Evolutionary conservation across 441 rosid species (phyloP).

Genomic region (Aleurites moluccanus): DNA sequence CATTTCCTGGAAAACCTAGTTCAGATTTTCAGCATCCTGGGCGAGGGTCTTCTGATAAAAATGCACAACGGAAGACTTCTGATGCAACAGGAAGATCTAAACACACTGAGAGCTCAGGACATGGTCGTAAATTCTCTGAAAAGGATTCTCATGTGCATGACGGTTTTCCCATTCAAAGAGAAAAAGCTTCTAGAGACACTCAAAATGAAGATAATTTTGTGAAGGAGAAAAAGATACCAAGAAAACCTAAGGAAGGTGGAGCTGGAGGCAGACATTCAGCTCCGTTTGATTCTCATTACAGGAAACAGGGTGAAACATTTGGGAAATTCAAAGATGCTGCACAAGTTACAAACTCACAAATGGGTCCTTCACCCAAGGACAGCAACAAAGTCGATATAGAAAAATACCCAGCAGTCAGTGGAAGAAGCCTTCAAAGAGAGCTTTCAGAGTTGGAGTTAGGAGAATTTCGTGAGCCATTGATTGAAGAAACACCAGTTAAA

Average conservation of each 20-base stretch:
- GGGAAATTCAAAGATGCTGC: constrained; percentile 57
- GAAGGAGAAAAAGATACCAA: constrained; percentile 50
- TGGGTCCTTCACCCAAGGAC: constrained; percentile 56
- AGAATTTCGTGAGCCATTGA: constrained; percentile 77
- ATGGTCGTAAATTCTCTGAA: constrained; percentile 46
- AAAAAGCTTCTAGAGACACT: constrained; percentile 48
- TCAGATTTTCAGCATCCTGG: constrained; percentile 46
- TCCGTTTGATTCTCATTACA: constrained; percentile 43
- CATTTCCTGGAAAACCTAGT: constrained; percentile 48
- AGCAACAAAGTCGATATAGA: constrained; percentile 34
- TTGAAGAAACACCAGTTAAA: constrained; percentile 49
- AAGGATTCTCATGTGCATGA: constrained; percentile 45
- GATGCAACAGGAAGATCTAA: constrained; percentile 50
- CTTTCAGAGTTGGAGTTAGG: constrained; percentile 87
- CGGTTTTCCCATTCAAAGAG: constrained; percentile 44
- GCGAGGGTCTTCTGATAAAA: constrained; percentile 46
- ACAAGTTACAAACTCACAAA: constrained; percentile 43
- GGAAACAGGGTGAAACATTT: constrained; percentile 53
- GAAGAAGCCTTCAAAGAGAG: constrained; percentile 76
- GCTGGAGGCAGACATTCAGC: constrained; percentile 49
- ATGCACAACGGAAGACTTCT: constrained; percentile 35
- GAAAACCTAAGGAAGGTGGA: constrained; percentile 57
- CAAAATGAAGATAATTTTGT: constrained; percentile 47
- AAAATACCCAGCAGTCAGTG: constrained; percentile 42
- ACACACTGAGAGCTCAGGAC: constrained; percentile 47